Base-by-base conservation (phyloP, 768 basidiomycete species). In the Sutorius australiensis region DNA sequence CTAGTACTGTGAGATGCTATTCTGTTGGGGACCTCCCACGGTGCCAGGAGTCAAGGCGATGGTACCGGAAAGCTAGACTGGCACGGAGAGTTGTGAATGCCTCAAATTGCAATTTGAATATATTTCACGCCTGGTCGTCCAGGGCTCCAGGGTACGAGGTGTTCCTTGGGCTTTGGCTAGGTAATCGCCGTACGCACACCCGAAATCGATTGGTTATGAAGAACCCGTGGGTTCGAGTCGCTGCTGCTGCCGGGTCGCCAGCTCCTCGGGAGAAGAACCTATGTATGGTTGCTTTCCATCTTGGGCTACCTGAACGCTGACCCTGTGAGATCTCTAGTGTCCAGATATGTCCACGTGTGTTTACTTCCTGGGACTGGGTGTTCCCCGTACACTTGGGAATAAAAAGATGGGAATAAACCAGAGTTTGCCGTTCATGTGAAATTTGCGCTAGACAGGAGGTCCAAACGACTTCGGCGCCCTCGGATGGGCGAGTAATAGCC, bases 201-300 rank as follows among this genome's bases (percentile, higher is more conserved):
- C 4, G 24, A 24, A 24, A 24, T 24, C 24, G 24, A 24, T 24
- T 24, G 24, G 24, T 24, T 24, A 24, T 24, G 24, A 24, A 24
- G 24, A 24, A 24, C 24, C 24, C 24, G 24, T 24, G 24, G 24
- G 24, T 24, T 24, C 24, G 17, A 38, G 19, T 21, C 17, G 10
- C 31, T 3, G 31, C 12, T 21, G 19, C 30, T 49, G 19, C 28
- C 46, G n/a, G 19, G 8, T 30, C 17, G 10, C 24, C 41, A 50
- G 46, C 19, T 34, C 54, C 21, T 31, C 7, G 28, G 10, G 41
- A 44, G 48, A 58, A 39, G 38, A 9, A 24, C 27, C 60, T 38
- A 9, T 38, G 5, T 58, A 42, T 55, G 30, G 52, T 39, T 34
- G 3, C 8, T 24, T 34, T 27, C 7, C 27, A n/a, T 37, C 30